Percentiles rank a stretch among this genome's conserved stretches.
These are phyloP conservation scores for Lasiosphaeria hispida DNA, from an alignment of 495 filamentous ascomycete species.

Conservation along the genomic window DNA sequence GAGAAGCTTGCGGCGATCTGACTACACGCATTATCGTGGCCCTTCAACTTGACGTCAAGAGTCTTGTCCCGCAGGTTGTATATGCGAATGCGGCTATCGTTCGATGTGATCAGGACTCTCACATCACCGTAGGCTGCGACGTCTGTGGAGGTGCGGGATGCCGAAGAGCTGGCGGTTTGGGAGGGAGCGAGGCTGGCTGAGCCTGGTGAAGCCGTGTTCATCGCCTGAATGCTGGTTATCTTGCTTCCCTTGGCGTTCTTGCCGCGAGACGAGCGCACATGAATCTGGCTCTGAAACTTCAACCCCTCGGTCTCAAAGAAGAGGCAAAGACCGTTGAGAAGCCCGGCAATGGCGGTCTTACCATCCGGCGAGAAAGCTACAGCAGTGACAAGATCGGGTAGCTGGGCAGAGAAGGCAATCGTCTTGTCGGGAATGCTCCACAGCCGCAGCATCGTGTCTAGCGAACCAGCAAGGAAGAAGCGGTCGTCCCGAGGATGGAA, in stretches of 20 bases:
- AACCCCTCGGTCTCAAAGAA: slow-evolving; percentile 96
- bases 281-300: slow-evolving; percentile 77
- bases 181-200: neutral
- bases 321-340: slow-evolving; percentile 78
- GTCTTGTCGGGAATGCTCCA: slow-evolving; percentile 98
- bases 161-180: slow-evolving; percentile 36
- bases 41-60: slow-evolving; percentile 86
- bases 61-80: slow-evolving; percentile 83
- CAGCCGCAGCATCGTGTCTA: slow-evolving; percentile 86
- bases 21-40: slow-evolving; percentile 86
- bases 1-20: slow-evolving; percentile 90
- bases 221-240: slow-evolving; percentile 90
- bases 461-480: slow-evolving; percentile 91
- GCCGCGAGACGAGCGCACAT: slow-evolving; percentile 84
- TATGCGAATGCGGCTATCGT: slow-evolving; percentile 89
- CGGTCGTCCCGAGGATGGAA: slow-evolving; percentile 96
- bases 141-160: slow-evolving; percentile 20
- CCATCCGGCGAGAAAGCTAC: slow-evolving; percentile 94
- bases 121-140: slow-evolving; percentile 56
- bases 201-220: slow-evolving; percentile 48
- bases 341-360: slow-evolving; percentile 83
- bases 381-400: slow-evolving; percentile 88
- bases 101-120: slow-evolving; percentile 88
- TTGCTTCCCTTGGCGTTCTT: slow-evolving; percentile 96
- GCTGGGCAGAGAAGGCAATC: slow-evolving; percentile 79